phyloP scores from a whole-genome alignment of 2,329 filamentous ascomycete species.

The Ophiobolus disseminans region DNA sequence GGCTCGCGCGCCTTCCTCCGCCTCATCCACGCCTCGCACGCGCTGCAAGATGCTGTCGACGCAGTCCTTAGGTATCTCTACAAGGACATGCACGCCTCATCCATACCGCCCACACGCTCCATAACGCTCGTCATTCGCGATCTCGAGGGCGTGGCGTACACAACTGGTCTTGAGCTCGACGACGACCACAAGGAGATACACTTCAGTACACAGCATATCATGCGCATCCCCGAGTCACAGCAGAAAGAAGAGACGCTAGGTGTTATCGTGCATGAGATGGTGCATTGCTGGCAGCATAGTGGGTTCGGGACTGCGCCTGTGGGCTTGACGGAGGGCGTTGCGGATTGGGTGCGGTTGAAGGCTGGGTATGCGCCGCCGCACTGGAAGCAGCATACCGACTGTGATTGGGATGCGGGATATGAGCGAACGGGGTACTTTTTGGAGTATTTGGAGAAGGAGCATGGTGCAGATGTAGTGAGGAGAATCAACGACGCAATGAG shows the following conservation, averaged over 20 bases:
- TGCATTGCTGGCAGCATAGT: slow-evolving; percentile 92
- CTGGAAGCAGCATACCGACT: slow-evolving; percentile 69
- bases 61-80: slow-evolving; percentile 79
- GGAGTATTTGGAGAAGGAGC: slow-evolving; percentile 78
- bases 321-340: slow-evolving; percentile 88
- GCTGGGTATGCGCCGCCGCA: slow-evolving; percentile 78
- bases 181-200: slow-evolving; percentile 92
- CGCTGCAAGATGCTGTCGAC: slow-evolving; percentile 68
- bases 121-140: slow-evolving; percentile 81
- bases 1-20: slow-evolving; percentile 72
- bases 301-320: slow-evolving; percentile 63
- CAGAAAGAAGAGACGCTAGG: slow-evolving; percentile 73
- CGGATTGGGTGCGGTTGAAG: slow-evolving; percentile 87
- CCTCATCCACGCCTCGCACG: slow-evolving; percentile 66
- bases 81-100: slow-evolving; percentile 30
- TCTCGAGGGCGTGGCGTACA: slow-evolving; percentile 89
- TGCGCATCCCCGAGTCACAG: slow-evolving; percentile 43
- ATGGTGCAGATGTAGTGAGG: slow-evolving; percentile 58
- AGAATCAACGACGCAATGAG: slow-evolving; percentile 72
- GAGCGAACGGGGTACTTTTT: slow-evolving; percentile 91
- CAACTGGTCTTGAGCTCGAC: slow-evolving; percentile 79
- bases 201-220: slow-evolving; percentile 79
- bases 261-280: slow-evolving; percentile 88
- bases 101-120: slow-evolving; percentile 73
- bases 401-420: slow-evolving; percentile 87